phyloP scores from a whole-genome alignment of 805 yeast species.

The Lachancea lanzarotensis region DNA sequence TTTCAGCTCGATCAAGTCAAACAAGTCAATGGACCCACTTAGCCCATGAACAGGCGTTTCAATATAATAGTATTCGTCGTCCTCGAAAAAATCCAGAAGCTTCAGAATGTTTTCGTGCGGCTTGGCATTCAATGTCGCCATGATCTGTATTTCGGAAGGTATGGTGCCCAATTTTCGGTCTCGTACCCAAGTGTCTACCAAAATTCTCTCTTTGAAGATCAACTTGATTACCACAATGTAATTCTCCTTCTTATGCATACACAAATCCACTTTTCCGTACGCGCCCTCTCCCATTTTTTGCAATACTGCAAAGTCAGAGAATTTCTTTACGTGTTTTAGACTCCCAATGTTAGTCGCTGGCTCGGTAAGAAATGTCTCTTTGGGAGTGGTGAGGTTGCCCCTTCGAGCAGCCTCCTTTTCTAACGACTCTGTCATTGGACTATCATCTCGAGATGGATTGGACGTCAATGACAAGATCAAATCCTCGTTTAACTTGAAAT shows the following conservation, averaged over 20 bases:
- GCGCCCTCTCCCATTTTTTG: conserved; percentile 94
- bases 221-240: conserved; percentile 78
- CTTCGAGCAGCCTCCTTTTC: conserved; percentile 8
- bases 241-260: conserved; percentile 55
- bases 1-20: conserved; percentile 84
- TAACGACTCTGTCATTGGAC: conserved; percentile 5
- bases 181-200: conserved; percentile 96
- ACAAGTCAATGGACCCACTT: conserved; percentile 81
- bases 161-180: conserved; percentile 87
- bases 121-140: conserved; percentile 67
- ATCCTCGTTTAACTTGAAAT: conserved; percentile 29
- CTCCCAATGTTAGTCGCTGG: conserved; percentile 47
- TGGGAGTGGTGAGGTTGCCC: conserved; percentile 1
- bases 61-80: conserved; percentile 78
- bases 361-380: conserved; percentile 10
- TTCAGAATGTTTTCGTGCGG: conserved; percentile 87
- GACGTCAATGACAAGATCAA: conserved; percentile 29
- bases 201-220: conserved; percentile 83
- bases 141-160: conserved; percentile 92
- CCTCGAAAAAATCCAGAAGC: conserved; percentile 88
- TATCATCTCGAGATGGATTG: conserved; percentile 9
- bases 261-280: conserved; percentile 86
- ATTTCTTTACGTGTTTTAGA: conserved; percentile 60
- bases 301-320: conserved; percentile 61
- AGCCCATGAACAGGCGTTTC: conserved; percentile 92